These are phyloP conservation scores for Crotalaria pallida DNA, from an alignment of 306 rosid genomes.

Conservation along the genomic window DNA sequence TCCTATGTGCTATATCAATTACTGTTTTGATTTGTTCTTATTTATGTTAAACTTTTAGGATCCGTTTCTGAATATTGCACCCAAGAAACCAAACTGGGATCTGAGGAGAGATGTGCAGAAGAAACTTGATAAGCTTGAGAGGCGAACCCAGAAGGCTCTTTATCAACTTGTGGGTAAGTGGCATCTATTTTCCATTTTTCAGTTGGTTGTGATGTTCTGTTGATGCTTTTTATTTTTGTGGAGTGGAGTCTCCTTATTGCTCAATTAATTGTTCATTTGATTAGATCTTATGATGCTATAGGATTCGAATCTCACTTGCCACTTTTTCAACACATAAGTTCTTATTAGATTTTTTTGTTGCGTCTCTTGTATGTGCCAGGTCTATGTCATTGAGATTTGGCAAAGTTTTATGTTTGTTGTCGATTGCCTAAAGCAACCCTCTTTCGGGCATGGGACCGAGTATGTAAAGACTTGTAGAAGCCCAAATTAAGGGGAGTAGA, in stretches of 20 bases:
- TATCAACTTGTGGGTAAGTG: slow-evolving; percentile 69
- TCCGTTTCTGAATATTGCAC: slow-evolving; percentile 91
- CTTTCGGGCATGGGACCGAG: too few relatives aligned
- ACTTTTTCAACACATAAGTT: not conserved
- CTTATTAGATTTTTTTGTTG: not conserved
- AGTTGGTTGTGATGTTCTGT: not conserved
- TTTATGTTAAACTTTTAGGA: slow-evolving; percentile 44
- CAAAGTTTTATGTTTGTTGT: too few relatives aligned
- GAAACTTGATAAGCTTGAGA: slow-evolving; percentile 94
- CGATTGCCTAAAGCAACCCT: too few relatives aligned
- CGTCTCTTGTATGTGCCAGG: not conserved
- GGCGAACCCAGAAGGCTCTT: slow-evolving; percentile 79
- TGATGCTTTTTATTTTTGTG: not conserved
- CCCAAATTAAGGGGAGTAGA: too few relatives aligned
- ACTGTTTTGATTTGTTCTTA: not conserved
- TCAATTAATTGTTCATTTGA: not conserved
- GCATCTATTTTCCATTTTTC: not conserved
- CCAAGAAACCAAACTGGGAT: slow-evolving; percentile 98
- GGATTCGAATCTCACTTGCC: not conserved
- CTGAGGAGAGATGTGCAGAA: slow-evolving; percentile 90
- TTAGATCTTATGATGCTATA: not conserved
- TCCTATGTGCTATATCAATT: not conserved
- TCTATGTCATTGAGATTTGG: not conserved
- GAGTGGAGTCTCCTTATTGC: not conserved
- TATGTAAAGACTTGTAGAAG: too few relatives aligned